Base-by-base conservation (phyloP, 345 rosid species). In the Angophora floribunda region DNA sequence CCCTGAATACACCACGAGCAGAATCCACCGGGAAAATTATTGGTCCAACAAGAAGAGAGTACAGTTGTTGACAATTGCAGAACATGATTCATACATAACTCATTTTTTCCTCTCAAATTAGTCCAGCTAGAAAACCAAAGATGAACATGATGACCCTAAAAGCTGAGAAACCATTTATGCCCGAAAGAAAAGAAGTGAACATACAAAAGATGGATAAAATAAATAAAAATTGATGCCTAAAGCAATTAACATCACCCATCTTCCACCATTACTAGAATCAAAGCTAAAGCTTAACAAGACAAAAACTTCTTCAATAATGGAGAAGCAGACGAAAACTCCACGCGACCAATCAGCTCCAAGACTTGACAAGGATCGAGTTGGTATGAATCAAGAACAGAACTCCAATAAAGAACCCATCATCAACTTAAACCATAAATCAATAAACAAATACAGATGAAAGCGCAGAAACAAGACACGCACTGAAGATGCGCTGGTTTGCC, bases 401-500 rank as follows among this genome's bases (percentile, higher is more conserved):
- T 21, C 49, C 82, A 41, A 36, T 19, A 21, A 36, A 75, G 17
- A 47, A 75, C 49, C 82, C 82, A 36, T 11, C 41, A 44, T 70
- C 82, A 44, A 70, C 36, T 47, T 17, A 78, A 41, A 36, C 49
- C 51, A 10, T 78, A 26, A 78, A 59, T 85, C 30, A 49, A 51
- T n/a, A 85, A 52, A 44, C 14, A 85, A 52, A 85, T 2, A 51
- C 52, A 51, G 59, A 16, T 3, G 86, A 17, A 17, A 85, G 59
- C 86, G 4, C 59, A 85, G 59, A 85, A 28, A 51, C 26, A 16
- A 85, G 44, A 36, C 13, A 88, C 94, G 24, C 89, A 95, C 97
- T 93, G 96, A 85, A 95, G 96, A 87, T 47, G 87, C 12, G 96
- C 96, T 26, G 95, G 94, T 67, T 93, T 94, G 92, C 95, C 91